Percentiles rank a stretch among this genome's conserved stretches.
Evolutionary conservation across 495 filamentous ascomycete species (phyloP).

Genomic region (Hypoxylon crocopeplum): DNA sequence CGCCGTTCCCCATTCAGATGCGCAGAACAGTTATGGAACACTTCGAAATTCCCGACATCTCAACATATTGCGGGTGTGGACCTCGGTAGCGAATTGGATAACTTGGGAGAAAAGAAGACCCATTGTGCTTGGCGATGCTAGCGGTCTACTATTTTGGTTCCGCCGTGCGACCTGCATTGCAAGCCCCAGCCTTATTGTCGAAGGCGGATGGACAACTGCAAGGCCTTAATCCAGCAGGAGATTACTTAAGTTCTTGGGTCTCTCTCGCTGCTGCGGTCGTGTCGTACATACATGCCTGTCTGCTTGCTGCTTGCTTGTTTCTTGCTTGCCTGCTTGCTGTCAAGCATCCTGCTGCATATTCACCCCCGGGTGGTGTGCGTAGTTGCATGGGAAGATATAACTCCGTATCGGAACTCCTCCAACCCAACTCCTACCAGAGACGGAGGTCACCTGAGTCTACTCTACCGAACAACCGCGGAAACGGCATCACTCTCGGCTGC

Average conservation of each 20-base stretch:
- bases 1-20: constrained; percentile 36
- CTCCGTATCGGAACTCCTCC: constrained; percentile 21
- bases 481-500: constrained; percentile 5
- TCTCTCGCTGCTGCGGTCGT: neutral
- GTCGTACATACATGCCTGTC: neutral
- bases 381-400: constrained; percentile 26
- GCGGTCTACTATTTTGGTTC: constrained; percentile 28
- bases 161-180: constrained; percentile 19
- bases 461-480: constrained; percentile 18
- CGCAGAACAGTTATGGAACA: constrained; percentile 34
- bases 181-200: constrained; percentile 27
- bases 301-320: too few relatives aligned
- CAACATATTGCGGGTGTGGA: constrained; percentile 33
- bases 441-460: constrained; percentile 12
- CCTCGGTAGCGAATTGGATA: constrained; percentile 36
- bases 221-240: constrained; percentile 26
- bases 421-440: neutral
- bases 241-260: constrained; percentile 9
- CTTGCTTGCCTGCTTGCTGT: neutral
- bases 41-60: constrained; percentile 26
- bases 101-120: constrained; percentile 30
- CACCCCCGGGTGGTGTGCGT: constrained; percentile 3
- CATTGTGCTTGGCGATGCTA: constrained; percentile 30
- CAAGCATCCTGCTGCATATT: neutral
- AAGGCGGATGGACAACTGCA: constrained; percentile 22